phyloP scores from a whole-genome alignment of 306 rosid genomes.

The Cucurbita argyrosperma region DNA sequence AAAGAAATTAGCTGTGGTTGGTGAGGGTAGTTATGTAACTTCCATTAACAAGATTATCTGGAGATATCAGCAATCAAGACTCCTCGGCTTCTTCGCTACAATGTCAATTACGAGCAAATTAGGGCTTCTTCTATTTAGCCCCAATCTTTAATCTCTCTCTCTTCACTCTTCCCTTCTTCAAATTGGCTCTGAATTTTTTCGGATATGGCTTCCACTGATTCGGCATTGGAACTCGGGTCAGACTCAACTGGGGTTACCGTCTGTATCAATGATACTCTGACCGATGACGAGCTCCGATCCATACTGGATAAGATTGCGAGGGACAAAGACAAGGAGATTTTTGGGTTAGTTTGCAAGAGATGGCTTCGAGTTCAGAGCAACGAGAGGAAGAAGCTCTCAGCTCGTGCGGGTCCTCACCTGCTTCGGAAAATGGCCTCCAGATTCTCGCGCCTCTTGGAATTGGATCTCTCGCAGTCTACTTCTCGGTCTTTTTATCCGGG shows the following conservation, averaged over 20 bases:
- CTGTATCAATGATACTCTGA: constrained; percentile 51
- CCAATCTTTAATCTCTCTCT: background rate
- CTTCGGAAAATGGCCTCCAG: constrained; percentile 71
- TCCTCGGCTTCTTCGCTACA: background rate
- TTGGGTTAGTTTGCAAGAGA: constrained; percentile 78
- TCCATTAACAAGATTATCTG: background rate
- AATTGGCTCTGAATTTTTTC: background rate
- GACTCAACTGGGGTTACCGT: background rate
- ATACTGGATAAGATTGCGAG: constrained; percentile 42
- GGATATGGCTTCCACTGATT: constrained; percentile 23
- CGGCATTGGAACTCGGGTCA: constrained; percentile 3
- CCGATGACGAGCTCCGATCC: constrained; percentile 74
- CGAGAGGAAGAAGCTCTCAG: constrained; percentile 74
- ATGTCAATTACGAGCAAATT: background rate
- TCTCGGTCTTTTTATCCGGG: constrained; percentile 96
- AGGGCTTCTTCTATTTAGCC: background rate
- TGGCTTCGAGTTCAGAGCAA: constrained; percentile 88
- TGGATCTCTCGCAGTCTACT: constrained; percentile 79
- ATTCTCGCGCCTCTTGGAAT: constrained; percentile 51
- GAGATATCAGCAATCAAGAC: background rate
- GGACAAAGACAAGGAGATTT: constrained; percentile 63
- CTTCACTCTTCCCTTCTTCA: background rate
- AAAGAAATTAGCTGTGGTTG: background rate
- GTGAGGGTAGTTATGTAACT: background rate
- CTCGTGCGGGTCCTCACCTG: constrained; percentile 88